Evolutionary conservation across 306 rosid species (phyloP).

Genomic region (Citrullus mucosospermus): DNA sequence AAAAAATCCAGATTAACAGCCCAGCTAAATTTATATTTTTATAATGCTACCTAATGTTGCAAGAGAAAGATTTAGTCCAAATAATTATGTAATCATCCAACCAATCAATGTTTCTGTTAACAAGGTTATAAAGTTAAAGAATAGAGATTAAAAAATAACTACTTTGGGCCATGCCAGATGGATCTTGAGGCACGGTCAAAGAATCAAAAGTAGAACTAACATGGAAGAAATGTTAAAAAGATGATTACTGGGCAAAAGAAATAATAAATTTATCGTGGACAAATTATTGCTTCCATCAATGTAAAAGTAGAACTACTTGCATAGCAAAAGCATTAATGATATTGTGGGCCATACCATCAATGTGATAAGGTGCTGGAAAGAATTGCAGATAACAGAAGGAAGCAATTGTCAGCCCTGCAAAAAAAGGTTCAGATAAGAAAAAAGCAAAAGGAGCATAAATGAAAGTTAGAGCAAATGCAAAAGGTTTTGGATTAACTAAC

Average conservation of each 20-base stretch:
- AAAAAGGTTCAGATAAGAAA: slow-evolving; percentile 18
- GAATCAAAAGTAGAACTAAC: not conserved
- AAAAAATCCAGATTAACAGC: not conserved
- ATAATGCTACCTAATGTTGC: not conserved
- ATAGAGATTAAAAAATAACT: not conserved
- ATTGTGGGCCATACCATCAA: slow-evolving; percentile 43
- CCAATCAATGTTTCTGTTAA: not conserved
- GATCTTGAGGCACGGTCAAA: not conserved
- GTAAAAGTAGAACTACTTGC: not conserved
- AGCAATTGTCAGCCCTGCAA: slow-evolving; percentile 54
- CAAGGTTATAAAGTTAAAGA: not conserved
- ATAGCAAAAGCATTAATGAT: slow-evolving; percentile 6
- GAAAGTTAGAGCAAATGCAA: not conserved
- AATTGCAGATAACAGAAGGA: slow-evolving; percentile 90
- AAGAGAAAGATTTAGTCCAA: not conserved
- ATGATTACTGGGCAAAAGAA: not conserved
- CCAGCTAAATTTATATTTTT: not conserved
- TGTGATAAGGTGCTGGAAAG: slow-evolving; percentile 84
- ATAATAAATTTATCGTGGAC: not conserved
- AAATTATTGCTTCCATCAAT: not conserved
- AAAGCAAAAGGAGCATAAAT: not conserved
- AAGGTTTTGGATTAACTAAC: slow-evolving; percentile 21
- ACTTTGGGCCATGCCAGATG: not conserved
- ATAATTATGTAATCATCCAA: not conserved
- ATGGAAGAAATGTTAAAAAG: not conserved